Conservation (phyloP, 1,284 basidiomycete genomes). For the Cutaneotrichosporon spelunceum region DNA sequence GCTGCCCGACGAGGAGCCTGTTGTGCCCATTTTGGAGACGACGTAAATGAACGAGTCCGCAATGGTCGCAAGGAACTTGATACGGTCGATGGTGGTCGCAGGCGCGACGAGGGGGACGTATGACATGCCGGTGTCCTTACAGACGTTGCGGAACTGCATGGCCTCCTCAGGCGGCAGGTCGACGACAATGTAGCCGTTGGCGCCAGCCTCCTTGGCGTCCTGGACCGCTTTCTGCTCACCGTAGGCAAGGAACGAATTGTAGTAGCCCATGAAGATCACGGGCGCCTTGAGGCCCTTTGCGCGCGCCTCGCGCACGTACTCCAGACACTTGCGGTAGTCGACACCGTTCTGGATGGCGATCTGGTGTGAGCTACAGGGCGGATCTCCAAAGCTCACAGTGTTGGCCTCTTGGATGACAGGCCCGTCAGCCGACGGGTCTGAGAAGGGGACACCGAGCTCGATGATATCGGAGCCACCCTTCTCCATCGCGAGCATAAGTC, state of each 20-base stretch:
- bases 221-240: slow-evolving; percentile 90
- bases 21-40: slow-evolving; percentile 97
- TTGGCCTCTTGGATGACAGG: slow-evolving; percentile 89
- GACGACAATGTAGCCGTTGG: slow-evolving; percentile 96
- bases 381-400: slow-evolving; percentile 58
- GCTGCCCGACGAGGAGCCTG: slow-evolving; percentile 77
- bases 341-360: slow-evolving; percentile 75
- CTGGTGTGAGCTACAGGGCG: slow-evolving; percentile 52
- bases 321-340: slow-evolving; percentile 71
- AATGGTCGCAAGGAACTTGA: slow-evolving; percentile 85
- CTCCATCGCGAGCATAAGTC: slow-evolving; percentile 85
- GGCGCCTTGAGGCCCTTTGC: slow-evolving; percentile 76
- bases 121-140: slow-evolving; percentile 76
- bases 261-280: slow-evolving; percentile 94
- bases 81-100: slow-evolving; percentile 79
- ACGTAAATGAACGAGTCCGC: slow-evolving; percentile 98
- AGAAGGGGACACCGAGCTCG: slow-evolving; percentile 94
- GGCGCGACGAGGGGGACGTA: slow-evolving; percentile 96
- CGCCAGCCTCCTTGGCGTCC: slow-evolving; percentile 83
- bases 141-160: slow-evolving; percentile 80
- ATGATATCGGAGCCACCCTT: slow-evolving; percentile 91
- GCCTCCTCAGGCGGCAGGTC: slow-evolving; percentile 98
- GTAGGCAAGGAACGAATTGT: slow-evolving; percentile 92
- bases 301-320: slow-evolving; percentile 74
- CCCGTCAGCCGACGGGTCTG: slow-evolving; percentile 93